phyloP scores from a whole-genome alignment of 495 filamentous ascomycete genomes.

The Hypoxylon trugodes region DNA sequence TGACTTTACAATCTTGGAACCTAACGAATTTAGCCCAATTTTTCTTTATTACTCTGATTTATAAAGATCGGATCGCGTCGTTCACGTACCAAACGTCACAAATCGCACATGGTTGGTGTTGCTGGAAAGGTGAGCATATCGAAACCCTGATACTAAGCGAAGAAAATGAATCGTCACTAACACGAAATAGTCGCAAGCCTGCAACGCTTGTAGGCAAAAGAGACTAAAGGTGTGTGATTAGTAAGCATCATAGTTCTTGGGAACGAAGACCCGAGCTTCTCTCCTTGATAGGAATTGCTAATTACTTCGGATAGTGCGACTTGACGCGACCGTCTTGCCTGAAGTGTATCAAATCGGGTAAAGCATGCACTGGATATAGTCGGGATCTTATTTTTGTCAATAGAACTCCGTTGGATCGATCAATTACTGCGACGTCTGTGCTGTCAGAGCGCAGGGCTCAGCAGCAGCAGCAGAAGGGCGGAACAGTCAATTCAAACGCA shows the following conservation, averaged over 20 bases:
- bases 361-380: slow-evolving; percentile 50
- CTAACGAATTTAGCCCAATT: too few relatives aligned
- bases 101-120: slow-evolving; percentile 59
- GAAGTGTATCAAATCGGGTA: slow-evolving; percentile 49
- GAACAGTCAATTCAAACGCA: background rate
- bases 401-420: slow-evolving; percentile 10
- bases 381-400: slow-evolving; percentile 48
- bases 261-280: too few relatives aligned
- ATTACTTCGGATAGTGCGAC: slow-evolving; percentile 44
- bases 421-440: slow-evolving; percentile 20
- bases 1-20: too few relatives aligned
- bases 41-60: too few relatives aligned
- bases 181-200: slow-evolving; percentile 58
- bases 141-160: too few relatives aligned
- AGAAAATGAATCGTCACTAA: too few relatives aligned
- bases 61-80: too few relatives aligned
- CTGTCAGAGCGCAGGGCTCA: slow-evolving; percentile 17
- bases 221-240: slow-evolving; percentile 50
- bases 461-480: slow-evolving; percentile 1
- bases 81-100: too few relatives aligned
- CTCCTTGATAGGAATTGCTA: background rate
- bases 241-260: background rate
- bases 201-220: slow-evolving; percentile 54
- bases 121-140: too few relatives aligned
- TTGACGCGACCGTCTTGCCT: slow-evolving; percentile 48